Evolutionary conservation across 805 yeast species (phyloP).

Genomic region (Candida schatavii): DNA sequence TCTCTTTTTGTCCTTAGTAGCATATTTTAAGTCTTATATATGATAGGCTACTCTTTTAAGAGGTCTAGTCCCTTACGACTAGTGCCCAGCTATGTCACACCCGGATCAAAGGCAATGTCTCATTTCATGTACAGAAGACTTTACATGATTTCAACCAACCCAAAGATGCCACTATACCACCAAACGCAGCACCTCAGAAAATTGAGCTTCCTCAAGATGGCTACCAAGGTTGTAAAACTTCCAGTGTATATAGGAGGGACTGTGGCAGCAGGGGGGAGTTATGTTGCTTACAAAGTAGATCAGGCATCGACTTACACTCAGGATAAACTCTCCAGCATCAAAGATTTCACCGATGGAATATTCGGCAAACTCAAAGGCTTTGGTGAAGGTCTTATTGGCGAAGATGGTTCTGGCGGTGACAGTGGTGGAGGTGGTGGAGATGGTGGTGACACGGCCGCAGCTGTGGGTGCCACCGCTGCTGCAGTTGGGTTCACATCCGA

Average conservation of each 20-base stretch:
- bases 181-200: slow-evolving; percentile 15
- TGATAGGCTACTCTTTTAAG: too few relatives aligned
- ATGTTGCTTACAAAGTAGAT: slow-evolving; percentile 86
- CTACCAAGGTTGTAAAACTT: slow-evolving; percentile 52
- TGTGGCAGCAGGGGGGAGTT: slow-evolving; percentile 91
- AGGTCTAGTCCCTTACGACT: background rate
- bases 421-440: slow-evolving; percentile 30
- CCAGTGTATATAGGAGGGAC: slow-evolving; percentile 91
- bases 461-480: slow-evolving; percentile 52
- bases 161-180: background rate
- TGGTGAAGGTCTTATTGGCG: slow-evolving; percentile 14
- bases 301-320: slow-evolving; percentile 74
- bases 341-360: slow-evolving; percentile 58
- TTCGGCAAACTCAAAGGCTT: slow-evolving; percentile 44
- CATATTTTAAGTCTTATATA: too few relatives aligned
- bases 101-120: background rate
- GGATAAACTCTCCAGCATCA: slow-evolving; percentile 60
- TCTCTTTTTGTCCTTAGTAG: too few relatives aligned
- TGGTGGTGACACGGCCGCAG: slow-evolving; percentile 35
- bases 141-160: background rate
- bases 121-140: background rate
- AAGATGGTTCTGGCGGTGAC: slow-evolving; percentile 24
- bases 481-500: slow-evolving; percentile 44
- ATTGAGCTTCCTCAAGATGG: slow-evolving; percentile 43
- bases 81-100: background rate